Conservation (phyloP, 1,139 yeast species). For the Pichia sp. region DNA sequence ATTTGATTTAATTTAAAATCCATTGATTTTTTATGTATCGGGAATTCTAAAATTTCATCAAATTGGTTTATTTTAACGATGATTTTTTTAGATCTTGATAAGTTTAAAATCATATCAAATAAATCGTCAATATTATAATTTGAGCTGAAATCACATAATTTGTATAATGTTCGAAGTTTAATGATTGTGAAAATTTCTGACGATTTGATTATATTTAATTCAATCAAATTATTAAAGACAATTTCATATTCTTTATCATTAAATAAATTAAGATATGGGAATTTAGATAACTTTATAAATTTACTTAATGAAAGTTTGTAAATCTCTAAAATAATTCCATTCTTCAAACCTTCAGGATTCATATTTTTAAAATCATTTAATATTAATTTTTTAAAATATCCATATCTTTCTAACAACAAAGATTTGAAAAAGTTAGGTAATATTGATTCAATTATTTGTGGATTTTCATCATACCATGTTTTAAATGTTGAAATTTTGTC, state of each 20-base stretch:
- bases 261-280: neutral
- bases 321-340: neutral
- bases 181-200: constrained; percentile 2
- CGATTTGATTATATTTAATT: constrained; percentile 3
- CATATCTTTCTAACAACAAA: constrained; percentile 7
- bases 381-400: constrained; percentile 1
- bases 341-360: neutral
- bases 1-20: neutral
- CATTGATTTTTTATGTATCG: neutral
- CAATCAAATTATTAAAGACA: constrained; percentile 1
- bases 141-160: neutral
- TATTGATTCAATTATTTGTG: neutral
- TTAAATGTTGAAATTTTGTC: neutral
- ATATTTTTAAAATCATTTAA: neutral
- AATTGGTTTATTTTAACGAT: constrained; percentile 5
- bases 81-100: constrained; percentile 2
- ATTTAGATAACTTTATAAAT: neutral
- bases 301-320: neutral
- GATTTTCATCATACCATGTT: neutral
- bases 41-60: constrained; percentile 3
- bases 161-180: neutral
- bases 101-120: neutral
- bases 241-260: neutral
- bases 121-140: neutral
- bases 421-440: constrained; percentile 1